Evolutionary conservation across 2,329 filamentous ascomycete genomes (phyloP).

Genomic region (Parastagonospora nodorum): DNA sequence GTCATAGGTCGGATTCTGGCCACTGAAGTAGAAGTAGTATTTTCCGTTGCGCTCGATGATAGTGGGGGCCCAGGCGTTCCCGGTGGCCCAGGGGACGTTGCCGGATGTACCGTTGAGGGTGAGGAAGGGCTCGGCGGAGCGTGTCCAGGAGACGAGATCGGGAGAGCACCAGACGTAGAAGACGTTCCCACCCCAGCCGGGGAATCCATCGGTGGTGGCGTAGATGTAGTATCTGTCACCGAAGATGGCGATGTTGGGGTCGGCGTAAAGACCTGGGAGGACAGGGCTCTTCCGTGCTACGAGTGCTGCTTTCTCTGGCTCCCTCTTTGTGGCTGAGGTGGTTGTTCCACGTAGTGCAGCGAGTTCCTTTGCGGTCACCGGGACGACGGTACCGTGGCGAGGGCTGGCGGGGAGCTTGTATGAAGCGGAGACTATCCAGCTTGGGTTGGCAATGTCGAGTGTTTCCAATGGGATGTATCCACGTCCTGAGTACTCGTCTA

Average conservation of each 20-base stretch:
- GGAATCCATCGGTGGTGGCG: constrained; percentile 32
- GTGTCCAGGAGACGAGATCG: constrained; percentile 33
- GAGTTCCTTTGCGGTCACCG: constrained; percentile 56
- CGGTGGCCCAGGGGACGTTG: constrained; percentile 35
- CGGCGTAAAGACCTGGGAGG: constrained; percentile 30
- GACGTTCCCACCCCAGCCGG: constrained; percentile 31
- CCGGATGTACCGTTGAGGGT: constrained; percentile 34
- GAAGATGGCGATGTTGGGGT: constrained; percentile 36
- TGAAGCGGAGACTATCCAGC: constrained; percentile 54
- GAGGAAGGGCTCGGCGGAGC: constrained; percentile 25
- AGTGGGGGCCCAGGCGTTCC: constrained; percentile 36
- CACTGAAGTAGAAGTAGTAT: constrained; percentile 39
- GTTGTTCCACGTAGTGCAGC: constrained; percentile 32
- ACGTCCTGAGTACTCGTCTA: constrained; percentile 58
- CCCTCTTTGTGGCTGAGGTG: not conserved
- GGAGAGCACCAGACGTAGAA: constrained; percentile 36
- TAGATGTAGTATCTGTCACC: constrained; percentile 34
- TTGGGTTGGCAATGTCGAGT: constrained; percentile 53
- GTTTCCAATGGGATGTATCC: constrained; percentile 62
- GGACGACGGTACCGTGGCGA: constrained; percentile 60
- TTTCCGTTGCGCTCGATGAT: constrained; percentile 28
- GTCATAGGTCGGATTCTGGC: constrained; percentile 30
- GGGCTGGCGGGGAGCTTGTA: constrained; percentile 57
- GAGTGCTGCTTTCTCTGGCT: not conserved
- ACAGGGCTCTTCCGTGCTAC: constrained; percentile 18